Evolutionary conservation across 192 early-diverging fungal species (phyloP).

Genomic region (Podochytrium sp.): DNA sequence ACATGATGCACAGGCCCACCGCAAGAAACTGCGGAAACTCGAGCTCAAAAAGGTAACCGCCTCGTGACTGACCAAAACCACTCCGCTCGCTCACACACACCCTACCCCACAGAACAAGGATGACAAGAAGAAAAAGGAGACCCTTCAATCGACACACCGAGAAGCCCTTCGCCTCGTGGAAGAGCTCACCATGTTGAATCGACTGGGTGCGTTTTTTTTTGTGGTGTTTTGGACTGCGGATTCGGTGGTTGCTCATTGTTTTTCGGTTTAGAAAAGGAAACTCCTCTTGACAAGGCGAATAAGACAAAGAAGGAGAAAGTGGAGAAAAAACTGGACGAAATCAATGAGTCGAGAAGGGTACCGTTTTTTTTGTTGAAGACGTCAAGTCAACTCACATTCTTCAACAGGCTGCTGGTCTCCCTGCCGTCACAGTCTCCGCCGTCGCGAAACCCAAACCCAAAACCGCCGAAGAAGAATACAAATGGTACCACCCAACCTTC

Average conservation of each 20-base stretch:
- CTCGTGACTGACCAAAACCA: background rate
- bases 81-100: background rate
- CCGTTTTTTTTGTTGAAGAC: conserved; percentile 13
- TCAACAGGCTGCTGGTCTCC: background rate
- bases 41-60: conserved; percentile 65
- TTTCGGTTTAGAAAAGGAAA: conserved; percentile 41
- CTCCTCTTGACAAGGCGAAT: conserved; percentile 49
- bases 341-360: conserved; percentile 63
- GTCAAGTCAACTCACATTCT: conserved; percentile 10
- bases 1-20: conserved; percentile 26
- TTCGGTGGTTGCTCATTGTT: background rate
- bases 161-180: conserved; percentile 57
- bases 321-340: conserved; percentile 56
- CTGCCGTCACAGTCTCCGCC: background rate
- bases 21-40: conserved; percentile 58
- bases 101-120: conserved; percentile 62
- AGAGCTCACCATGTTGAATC: conserved; percentile 52
- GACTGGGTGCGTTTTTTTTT: conserved; percentile 45
- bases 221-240: background rate
- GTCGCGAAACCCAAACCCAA: conserved; percentile 18
- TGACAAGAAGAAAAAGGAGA: conserved; percentile 58
- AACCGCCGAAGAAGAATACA: conserved; percentile 32
- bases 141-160: conserved; percentile 55
- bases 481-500: conserved; percentile 53
- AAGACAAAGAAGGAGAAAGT: conserved; percentile 47